Evolutionary conservation across 768 basidiomycete genomes (phyloP), one percentile per base, ranked within the genome.

Genomic region (Tephrocybe sp.): DNA sequence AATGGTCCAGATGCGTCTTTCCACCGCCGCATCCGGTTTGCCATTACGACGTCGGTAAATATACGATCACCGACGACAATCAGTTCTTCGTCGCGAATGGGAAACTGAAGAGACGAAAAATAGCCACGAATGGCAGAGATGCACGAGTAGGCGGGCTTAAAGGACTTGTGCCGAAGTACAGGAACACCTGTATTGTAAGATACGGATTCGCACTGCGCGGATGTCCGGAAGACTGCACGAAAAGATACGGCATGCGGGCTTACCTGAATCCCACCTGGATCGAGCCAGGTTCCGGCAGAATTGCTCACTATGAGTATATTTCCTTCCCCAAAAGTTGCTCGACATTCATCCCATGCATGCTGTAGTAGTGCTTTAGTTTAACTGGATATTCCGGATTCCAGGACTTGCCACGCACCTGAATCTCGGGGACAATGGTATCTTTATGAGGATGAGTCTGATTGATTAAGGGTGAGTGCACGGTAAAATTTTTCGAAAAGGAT

Each of bases 291-390:
- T 1, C 95, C 94, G 0, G 92, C 92, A 16, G 94, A 94, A 63
- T 99, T 99, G 65, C 90, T 92, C 27, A 98, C 94, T 39, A 98
- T 82, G 53, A 99, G 71, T 4, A 99, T 80, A 52, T 91, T 87
- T 0, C 76, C 77, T 21, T 82, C 75, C 0, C 89, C 90, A 58
- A 98, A 97, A 0, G 79, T 75, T 36, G 76, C 65, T 37, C 82
- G 70, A 44, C 92, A 88, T 57, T 83, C 76, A 23, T 71, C 63
- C 94, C 94, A 97, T 6, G 88, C 79, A 10, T 79, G 73, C 88
- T 91, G 56, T n/a, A 29, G 27, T 34, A 42, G 22, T 18, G 16
- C 15, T 7, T 34, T 19, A 13, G 33, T 34, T 36, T 44, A 11
- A n/a, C n/a, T 4, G 41, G 6, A 27, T 23, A 10, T 24, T 34